Percentiles rank a stretch among this genome's conserved stretches.
Conservation (phyloP, 805 yeast genomes). For the Tetrapisispora nanseiensis region DNA sequence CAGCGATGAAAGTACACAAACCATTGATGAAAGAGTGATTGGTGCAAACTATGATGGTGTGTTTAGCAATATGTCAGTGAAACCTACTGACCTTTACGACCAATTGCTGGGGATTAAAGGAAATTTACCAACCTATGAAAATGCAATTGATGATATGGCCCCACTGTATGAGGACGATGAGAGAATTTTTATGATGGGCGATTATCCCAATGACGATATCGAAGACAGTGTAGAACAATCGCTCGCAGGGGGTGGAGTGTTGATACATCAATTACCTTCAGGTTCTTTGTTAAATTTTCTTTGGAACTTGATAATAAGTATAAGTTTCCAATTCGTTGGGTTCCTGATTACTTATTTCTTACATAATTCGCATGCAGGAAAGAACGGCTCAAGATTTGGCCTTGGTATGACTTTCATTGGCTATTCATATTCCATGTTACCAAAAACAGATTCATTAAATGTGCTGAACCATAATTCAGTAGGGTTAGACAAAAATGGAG, state of each 20-base stretch:
- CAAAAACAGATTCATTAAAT: slow-evolving; percentile 31
- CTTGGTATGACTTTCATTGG: slow-evolving; percentile 75
- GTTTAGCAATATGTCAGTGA: slow-evolving; percentile 83
- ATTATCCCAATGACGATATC: slow-evolving; percentile 62
- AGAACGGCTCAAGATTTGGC: slow-evolving; percentile 89
- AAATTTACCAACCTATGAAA: slow-evolving; percentile 80
- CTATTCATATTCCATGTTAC: slow-evolving; percentile 52
- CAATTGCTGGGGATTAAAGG: slow-evolving; percentile 35
- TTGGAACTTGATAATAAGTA: slow-evolving; percentile 83
- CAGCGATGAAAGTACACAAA: not conserved
- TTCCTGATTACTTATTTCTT: slow-evolving; percentile 80
- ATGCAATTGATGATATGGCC: slow-evolving; percentile 88
- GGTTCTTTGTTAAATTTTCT: slow-evolving; percentile 77
- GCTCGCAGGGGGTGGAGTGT: slow-evolving; percentile 61
- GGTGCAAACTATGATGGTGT: slow-evolving; percentile 63
- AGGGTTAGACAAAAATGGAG: slow-evolving; percentile 11
- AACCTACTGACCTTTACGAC: slow-evolving; percentile 48
- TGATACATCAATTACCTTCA: slow-evolving; percentile 91
- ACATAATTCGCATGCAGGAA: slow-evolving; percentile 95
- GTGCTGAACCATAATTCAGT: slow-evolving; percentile 20
- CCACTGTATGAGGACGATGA: slow-evolving; percentile 89
- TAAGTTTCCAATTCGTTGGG: slow-evolving; percentile 88
- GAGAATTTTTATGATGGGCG: not conserved
- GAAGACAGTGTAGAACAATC: slow-evolving; percentile 46
- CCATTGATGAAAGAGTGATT: not conserved